Conservation (phyloP, 2,329 filamentous ascomycete genomes). For the Nemania diffusa region DNA sequence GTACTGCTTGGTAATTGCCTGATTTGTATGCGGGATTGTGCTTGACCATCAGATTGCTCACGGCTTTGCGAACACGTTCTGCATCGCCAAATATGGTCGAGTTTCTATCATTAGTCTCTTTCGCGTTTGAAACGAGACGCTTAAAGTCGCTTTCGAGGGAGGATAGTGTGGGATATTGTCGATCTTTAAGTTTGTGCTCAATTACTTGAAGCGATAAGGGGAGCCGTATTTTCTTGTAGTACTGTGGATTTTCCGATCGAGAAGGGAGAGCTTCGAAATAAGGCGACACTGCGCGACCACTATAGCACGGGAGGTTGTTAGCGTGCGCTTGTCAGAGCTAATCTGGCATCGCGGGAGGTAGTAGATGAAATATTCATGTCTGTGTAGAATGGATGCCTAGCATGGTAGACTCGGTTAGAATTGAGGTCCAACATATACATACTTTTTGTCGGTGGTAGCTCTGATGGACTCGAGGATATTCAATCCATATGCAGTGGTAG, state of each 20-base stretch:
- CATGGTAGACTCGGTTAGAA: constrained; percentile 2
- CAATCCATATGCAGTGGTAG: constrained; percentile 76
- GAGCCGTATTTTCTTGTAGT: constrained; percentile 80
- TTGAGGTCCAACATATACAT: constrained; percentile 50
- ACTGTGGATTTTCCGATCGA: constrained; percentile 72
- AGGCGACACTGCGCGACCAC: constrained; percentile 77
- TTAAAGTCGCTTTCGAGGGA: constrained; percentile 86
- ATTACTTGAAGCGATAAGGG: constrained; percentile 83
- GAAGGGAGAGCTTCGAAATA: constrained; percentile 79
- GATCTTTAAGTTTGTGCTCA: constrained; percentile 76
- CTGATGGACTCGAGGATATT: constrained; percentile 80
- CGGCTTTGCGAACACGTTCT: constrained; percentile 84
- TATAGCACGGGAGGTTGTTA: constrained; percentile 50
- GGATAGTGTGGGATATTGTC: constrained; percentile 76
- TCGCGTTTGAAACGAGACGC: constrained; percentile 87
- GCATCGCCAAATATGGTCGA: constrained; percentile 83
- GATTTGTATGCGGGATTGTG: constrained; percentile 84
- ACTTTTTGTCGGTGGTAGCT: constrained; percentile 84
- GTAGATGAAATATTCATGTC: neutral
- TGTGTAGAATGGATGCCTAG: neutral
- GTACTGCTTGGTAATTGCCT: constrained; percentile 73
- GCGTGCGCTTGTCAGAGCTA: constrained; percentile 16
- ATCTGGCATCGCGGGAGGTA: neutral
- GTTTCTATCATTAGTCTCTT: constrained; percentile 80
- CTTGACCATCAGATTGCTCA: constrained; percentile 88